Evolutionary conservation across 1,284 basidiomycete genomes (phyloP).

Genomic region (Boletellus dicymbophilus): DNA sequence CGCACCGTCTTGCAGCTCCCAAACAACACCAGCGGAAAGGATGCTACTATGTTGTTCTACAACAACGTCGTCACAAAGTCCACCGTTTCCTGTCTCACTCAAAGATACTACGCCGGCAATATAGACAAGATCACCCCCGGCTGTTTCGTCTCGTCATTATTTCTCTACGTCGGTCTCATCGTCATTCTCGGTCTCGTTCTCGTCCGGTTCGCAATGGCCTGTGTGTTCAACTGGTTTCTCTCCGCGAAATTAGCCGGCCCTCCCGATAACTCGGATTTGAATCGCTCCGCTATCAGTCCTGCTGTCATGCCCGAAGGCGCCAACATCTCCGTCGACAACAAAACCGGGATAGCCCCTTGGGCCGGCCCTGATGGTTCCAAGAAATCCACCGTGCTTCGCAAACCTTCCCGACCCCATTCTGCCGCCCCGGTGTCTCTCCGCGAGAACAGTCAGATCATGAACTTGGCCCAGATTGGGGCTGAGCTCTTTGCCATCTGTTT

Average conservation of each 20-base stretch:
- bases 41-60: slow-evolving; percentile 87
- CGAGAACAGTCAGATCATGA: slow-evolving; percentile 67
- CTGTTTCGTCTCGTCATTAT: slow-evolving; percentile 89
- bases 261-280: slow-evolving; percentile 67
- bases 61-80: slow-evolving; percentile 65
- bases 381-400: slow-evolving; percentile 45
- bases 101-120: slow-evolving; percentile 90
- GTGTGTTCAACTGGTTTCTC: slow-evolving; percentile 96
- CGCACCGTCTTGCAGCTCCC: slow-evolving; percentile 67
- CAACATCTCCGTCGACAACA: slow-evolving; percentile 87
- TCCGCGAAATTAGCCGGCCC: slow-evolving; percentile 77
- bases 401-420: slow-evolving; percentile 41
- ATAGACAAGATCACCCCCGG: slow-evolving; percentile 98
- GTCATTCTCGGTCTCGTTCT: slow-evolving; percentile 92
- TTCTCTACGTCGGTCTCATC: slow-evolving; percentile 91
- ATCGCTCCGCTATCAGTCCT: slow-evolving; percentile 84
- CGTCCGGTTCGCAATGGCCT: slow-evolving; percentile 94
- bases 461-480: slow-evolving; percentile 85
- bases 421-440: slow-evolving; percentile 47
- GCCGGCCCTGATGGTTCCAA: slow-evolving; percentile 55
- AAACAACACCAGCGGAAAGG: slow-evolving; percentile 68
- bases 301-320: slow-evolving; percentile 95
- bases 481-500: slow-evolving; percentile 96
- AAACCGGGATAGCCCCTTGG: slow-evolving; percentile 93
- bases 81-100: slow-evolving; percentile 77